Conservation (phyloP, 148 eudicot species). For the Diospyros kaki region DNA sequence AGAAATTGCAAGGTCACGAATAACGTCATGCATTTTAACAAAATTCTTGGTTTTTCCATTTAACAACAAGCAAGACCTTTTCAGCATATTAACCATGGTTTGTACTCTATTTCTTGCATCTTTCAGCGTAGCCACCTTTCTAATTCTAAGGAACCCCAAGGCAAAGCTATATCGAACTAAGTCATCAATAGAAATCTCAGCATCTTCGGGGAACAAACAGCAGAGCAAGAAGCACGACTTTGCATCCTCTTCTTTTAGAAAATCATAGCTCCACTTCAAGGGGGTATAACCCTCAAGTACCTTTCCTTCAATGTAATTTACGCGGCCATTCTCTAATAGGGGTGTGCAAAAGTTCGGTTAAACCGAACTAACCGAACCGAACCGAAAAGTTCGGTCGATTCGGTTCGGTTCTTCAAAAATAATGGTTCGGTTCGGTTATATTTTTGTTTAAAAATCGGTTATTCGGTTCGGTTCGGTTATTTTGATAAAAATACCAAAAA, state of each 20-base stretch:
- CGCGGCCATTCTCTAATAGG: background rate
- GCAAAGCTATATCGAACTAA: background rate
- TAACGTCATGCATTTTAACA: constrained; percentile 8
- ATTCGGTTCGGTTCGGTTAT: too few relatives aligned
- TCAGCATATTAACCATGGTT: background rate
- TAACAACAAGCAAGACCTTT: background rate
- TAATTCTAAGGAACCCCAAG: background rate
- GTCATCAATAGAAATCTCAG: background rate
- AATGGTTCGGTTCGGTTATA: too few relatives aligned
- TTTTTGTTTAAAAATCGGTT: too few relatives aligned
- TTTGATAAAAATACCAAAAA: too few relatives aligned
- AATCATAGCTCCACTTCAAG: constrained; percentile 9
- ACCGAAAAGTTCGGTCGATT: too few relatives aligned
- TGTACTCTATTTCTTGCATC: constrained; percentile 3
- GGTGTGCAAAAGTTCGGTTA: too few relatives aligned
- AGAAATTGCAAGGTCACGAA: constrained; percentile 6
- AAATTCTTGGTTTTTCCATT: background rate
- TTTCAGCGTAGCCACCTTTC: background rate
- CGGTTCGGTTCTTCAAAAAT: too few relatives aligned
- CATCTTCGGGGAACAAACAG: constrained; percentile 9
- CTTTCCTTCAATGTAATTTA: background rate
- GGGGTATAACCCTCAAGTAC: background rate
- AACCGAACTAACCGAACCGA: too few relatives aligned
- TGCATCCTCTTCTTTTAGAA: background rate
- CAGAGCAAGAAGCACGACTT: constrained; percentile 14